Conservation (phyloP, 768 basidiomycete genomes). For the Suillus bovinus region DNA sequence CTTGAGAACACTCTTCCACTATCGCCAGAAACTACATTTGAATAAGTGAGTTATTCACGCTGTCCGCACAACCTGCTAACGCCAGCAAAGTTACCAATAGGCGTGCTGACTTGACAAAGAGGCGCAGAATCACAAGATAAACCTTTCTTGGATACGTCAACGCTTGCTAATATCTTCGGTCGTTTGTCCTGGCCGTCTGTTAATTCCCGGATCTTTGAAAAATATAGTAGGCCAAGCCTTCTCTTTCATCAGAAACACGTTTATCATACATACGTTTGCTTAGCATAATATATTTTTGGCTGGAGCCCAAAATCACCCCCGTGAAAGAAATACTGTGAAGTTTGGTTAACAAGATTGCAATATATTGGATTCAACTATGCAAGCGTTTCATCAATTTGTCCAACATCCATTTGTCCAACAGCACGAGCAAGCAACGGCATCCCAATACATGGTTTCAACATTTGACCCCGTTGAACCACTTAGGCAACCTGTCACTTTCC, state of each 20-base stretch:
- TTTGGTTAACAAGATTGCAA: neutral
- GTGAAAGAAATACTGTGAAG: neutral
- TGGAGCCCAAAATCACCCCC: neutral
- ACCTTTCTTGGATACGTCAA: neutral
- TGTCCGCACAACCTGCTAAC: neutral
- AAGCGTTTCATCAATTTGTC: neutral
- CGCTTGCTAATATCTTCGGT: conserved; percentile 3
- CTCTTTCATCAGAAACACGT: neutral
- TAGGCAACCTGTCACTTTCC: conserved; percentile 27
- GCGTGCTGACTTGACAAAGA: neutral
- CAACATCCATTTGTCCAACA: neutral
- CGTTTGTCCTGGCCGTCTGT: neutral
- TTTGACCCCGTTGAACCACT: conserved; percentile 20
- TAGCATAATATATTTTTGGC: neutral
- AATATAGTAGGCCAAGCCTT: neutral
- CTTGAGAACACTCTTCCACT: neutral
- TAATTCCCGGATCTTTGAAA: neutral
- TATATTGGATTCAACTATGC: conserved; percentile 2
- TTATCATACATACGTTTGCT: neutral
- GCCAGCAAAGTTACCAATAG: too few species aligned
- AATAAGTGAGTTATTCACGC: neutral
- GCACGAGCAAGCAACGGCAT: neutral
- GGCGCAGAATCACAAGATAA: neutral
- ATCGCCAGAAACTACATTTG: neutral
- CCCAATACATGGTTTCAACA: conserved; percentile 14